A percentile compares a stretch with the other conserved stretches of the same genome.
Evolutionary conservation across 345 rosid species (phyloP).

Genomic region (Geranium brycei): DNA sequence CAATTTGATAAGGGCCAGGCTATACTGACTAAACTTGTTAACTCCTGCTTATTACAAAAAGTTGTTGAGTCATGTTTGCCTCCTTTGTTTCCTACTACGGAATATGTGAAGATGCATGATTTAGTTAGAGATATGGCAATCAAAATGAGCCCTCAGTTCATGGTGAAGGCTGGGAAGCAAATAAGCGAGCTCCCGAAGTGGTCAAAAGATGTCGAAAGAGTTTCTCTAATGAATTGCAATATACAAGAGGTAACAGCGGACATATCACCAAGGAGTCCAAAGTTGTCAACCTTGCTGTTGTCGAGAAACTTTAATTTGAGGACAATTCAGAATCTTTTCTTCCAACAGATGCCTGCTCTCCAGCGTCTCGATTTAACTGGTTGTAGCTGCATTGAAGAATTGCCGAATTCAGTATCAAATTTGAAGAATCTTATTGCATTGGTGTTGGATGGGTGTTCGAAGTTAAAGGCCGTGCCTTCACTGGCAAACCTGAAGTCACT

Average conservation of each 20-base stretch:
- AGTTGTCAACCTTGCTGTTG: conserved; percentile 11
- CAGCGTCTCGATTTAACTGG: conserved; percentile 10
- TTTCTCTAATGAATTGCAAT: conserved; percentile 9
- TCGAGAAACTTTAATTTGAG: neutral
- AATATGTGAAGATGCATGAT: conserved; percentile 12
- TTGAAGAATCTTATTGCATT: conserved; percentile 11
- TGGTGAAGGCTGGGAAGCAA: conserved; percentile 1
- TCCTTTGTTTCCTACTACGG: too few species aligned
- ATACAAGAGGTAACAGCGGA: conserved; percentile 4
- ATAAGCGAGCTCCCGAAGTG: conserved; percentile 6
- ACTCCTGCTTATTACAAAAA: conserved; percentile 10
- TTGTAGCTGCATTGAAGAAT: neutral
- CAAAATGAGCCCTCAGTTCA: neutral
- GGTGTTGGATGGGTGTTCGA: neutral
- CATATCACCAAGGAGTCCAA: conserved; percentile 5
- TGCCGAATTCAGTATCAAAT: conserved; percentile 15
- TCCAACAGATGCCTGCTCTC: conserved; percentile 8
- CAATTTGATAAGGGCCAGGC: neutral
- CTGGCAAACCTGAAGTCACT: conserved; percentile 7
- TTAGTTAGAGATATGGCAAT: conserved; percentile 17
- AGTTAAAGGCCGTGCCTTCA: conserved; percentile 8
- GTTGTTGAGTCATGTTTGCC: neutral
- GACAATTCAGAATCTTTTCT: conserved; percentile 8
- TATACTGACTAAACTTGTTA: conserved; percentile 2
- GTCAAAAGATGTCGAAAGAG: conserved; percentile 2